Base-by-base conservation (phyloP, 192 early-diverging fungal genomes). In the Rhizophagus clarus region DNA sequence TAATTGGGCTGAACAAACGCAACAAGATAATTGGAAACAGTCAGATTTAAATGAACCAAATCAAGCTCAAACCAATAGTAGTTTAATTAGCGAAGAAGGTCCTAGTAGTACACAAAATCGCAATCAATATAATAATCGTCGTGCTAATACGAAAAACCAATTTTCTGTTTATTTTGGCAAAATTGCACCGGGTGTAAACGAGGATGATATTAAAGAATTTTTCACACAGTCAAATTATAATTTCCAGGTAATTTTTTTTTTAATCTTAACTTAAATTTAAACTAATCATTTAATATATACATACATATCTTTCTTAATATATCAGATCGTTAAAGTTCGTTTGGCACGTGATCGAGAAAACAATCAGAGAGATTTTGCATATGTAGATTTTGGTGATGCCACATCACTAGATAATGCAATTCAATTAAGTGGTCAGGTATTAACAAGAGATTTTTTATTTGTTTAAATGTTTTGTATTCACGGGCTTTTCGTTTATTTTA, bases 371-470 rank as follows among this genome's bases (percentile, higher is more conserved):
- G 32, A 51, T 51, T 78, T 67, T 66, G 62, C 37, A 8, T 78
- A 68, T 56, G 64, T 78, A 31, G 76, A 78, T 32, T 78, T 78
- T 47, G 4, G 40, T 15, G 76, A 78, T 68, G 28, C 47, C 17
- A 17, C 34, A 20, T 78, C 76, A 34, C 26, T 31, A 28, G 60
- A 78, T 10, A 47, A 56, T 29, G 76, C 76, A 26, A 22, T 78
- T 4, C 62, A 24, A 32, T 51, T 78, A 11, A 68, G 56, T 78
- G 76, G 76, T n/a, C 63, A 68, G 76, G 76, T 78, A 47, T 32
- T 24, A 68, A 76, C 15, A 37, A 72, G n/a, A 34, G 10, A 26
- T 45, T 5, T 15, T 26, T 26, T 28, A 56, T 73, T 32, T 60
- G 45, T 32, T 26, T 15, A 40, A 71, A 71, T 72, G 12, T 72